Evolutionary conservation across 805 yeast species (phyloP).

Genomic region (Cyberlindnera samutprakarnensis): DNA sequence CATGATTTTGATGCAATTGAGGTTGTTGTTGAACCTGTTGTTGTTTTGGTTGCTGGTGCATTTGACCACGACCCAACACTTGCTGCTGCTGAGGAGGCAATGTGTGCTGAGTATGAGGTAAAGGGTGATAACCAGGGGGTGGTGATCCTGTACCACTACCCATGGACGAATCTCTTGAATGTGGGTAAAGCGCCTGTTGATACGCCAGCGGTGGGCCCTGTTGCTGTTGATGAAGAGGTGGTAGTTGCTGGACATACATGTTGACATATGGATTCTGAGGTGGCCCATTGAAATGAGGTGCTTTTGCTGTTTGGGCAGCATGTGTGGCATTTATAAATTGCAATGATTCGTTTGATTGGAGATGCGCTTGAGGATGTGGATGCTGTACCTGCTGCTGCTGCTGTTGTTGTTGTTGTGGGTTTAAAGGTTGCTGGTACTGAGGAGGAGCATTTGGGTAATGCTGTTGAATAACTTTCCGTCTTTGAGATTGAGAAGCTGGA

Average conservation of each 20-base stretch:
- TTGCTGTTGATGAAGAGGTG: background rate
- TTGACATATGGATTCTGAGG: slow-evolving; percentile 2
- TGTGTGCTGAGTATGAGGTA: too few species aligned
- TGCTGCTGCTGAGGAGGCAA: slow-evolving; percentile 1
- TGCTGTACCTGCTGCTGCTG: slow-evolving; percentile 5
- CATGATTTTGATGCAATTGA: background rate
- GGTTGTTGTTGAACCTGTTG: background rate
- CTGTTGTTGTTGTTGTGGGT: slow-evolving; percentile 7
- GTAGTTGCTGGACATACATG: background rate
- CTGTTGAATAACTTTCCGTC: slow-evolving; percentile 25
- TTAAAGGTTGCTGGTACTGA: slow-evolving; percentile 27
- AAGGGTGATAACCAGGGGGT: slow-evolving; percentile 3
- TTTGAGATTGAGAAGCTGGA: slow-evolving; percentile 25
- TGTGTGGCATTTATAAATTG: slow-evolving; percentile 17
- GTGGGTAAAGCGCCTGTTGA: slow-evolving; percentile 8
- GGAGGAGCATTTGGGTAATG: slow-evolving; percentile 21
- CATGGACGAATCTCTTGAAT: slow-evolving; percentile 10
- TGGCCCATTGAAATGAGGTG: background rate
- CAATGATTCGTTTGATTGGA: slow-evolving; percentile 12
- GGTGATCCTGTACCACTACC: slow-evolving; percentile 9
- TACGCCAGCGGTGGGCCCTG: slow-evolving; percentile 1
- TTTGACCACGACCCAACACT: slow-evolving; percentile 1
- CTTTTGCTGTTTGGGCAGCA: slow-evolving; percentile 3
- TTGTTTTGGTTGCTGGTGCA: slow-evolving; percentile 2
- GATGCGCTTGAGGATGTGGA: background rate